Conservation (phyloP, 768 basidiomycete species). For the Omphalotus guepiniiformis region DNA sequence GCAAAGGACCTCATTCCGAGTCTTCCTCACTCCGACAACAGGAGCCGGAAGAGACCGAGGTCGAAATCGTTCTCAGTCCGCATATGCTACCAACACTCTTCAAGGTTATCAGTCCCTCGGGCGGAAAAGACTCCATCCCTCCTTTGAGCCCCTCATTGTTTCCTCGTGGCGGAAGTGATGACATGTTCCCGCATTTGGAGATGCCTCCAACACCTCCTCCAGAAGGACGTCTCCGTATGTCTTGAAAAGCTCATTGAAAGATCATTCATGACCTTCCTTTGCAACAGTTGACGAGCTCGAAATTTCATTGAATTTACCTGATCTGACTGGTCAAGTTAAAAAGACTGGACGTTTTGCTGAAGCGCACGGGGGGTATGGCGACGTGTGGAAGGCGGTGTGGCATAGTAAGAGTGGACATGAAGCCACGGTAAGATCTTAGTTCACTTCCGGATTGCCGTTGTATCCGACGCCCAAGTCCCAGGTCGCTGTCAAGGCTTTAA, state of each 20-base stretch:
- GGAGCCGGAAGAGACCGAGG: slow-evolving; percentile 13
- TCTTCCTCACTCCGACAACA: slow-evolving; percentile 30
- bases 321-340: slow-evolving; percentile 17
- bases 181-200: background rate
- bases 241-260: background rate
- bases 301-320: background rate
- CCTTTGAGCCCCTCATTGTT: background rate
- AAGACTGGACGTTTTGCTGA: slow-evolving; percentile 17
- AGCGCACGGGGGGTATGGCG: slow-evolving; percentile 41
- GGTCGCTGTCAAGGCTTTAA: slow-evolving; percentile 37
- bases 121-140: slow-evolving; percentile 6
- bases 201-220: slow-evolving; percentile 6
- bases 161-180: background rate
- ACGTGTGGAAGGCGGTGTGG: slow-evolving; percentile 39
- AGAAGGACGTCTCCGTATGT: slow-evolving; percentile 3
- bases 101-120: slow-evolving; percentile 5
- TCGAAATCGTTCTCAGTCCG: slow-evolving; percentile 29
- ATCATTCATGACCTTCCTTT: background rate
- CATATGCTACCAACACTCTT: slow-evolving; percentile 33
- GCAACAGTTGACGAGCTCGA: slow-evolving; percentile 2
- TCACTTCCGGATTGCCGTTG: background rate
- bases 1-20: slow-evolving; percentile 34
- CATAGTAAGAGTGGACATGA: slow-evolving; percentile 18
- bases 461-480: background rate
- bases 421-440: slow-evolving; percentile 9